Conservation (phyloP, 352 stramenopile species). For the Globisporangium emineosum region DNA sequence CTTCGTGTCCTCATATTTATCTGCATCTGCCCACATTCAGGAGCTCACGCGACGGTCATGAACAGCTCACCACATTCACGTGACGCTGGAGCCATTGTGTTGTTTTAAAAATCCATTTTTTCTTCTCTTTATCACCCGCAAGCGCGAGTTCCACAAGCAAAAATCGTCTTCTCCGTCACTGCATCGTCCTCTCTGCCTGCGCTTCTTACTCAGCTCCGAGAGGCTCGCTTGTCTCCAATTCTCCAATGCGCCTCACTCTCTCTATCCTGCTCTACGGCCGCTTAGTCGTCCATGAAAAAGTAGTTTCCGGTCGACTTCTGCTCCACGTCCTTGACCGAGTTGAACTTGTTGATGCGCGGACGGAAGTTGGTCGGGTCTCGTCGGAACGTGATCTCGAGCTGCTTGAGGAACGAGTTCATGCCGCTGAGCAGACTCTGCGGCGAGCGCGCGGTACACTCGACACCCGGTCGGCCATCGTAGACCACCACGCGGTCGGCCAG, state of each 20-base stretch:
- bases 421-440: conserved; percentile 95
- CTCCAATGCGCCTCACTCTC: neutral
- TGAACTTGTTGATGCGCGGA: conserved; percentile 95
- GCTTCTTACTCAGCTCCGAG: neutral
- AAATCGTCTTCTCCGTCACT: conserved; percentile 1
- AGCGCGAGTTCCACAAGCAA: conserved; percentile 13
- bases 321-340: conserved; percentile 97
- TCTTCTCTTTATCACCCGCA: neutral
- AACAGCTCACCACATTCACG: neutral
- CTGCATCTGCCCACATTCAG: conserved; percentile 10
- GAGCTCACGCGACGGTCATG: conserved; percentile 18
- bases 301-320: conserved; percentile 98
- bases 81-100: neutral
- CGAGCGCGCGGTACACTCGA: conserved; percentile 96
- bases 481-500: conserved; percentile 96
- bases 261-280: conserved; percentile 5
- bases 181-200: neutral
- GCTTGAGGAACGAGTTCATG: conserved; percentile 99
- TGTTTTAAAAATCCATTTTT: conserved; percentile 10
- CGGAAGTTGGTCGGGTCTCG: conserved; percentile 98
- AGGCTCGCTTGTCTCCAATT: neutral
- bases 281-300: conserved; percentile 98
- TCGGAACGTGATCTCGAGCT: conserved; percentile 99
- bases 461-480: conserved; percentile 93
- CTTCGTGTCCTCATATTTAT: too few species aligned